Percentiles rank a stretch among this genome's conserved stretches.
phyloP scores from a whole-genome alignment of 305 asterid species.

The Fraxinus nigra region DNA sequence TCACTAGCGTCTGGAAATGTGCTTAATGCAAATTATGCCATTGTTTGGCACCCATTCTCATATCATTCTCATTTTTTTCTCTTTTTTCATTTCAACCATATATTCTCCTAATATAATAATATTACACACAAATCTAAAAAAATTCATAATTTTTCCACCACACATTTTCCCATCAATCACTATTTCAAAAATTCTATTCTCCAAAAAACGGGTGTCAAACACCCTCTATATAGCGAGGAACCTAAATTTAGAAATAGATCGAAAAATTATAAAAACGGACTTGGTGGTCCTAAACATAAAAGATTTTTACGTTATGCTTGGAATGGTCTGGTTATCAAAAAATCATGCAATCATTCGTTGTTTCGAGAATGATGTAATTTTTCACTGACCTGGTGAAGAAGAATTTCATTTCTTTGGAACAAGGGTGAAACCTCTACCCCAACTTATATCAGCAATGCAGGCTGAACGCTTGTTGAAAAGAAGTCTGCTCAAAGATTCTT shows the following conservation, averaged over 20 bases:
- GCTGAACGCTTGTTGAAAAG: not conserved
- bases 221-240: not conserved
- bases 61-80: no score
- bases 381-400: not conserved
- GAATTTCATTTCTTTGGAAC: not conserved
- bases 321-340: not conserved
- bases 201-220: no score
- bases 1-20: no score
- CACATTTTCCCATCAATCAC: no score
- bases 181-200: no score
- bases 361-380: no score
- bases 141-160: no score
- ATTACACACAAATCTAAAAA: no score
- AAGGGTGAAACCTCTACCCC: not conserved
- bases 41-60: no score
- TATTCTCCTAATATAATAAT: no score
- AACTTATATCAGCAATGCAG: not conserved
- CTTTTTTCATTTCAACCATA: no score
- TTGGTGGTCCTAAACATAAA: not conserved
- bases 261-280: not conserved
- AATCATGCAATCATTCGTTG: not conserved
- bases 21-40: not conserved
- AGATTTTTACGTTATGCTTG: not conserved
- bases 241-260: not conserved
- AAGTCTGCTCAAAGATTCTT: not conserved